Evolutionary conservation across 352 stramenopile species (phyloP).

Genomic region (Globisporangium echinulatum): DNA sequence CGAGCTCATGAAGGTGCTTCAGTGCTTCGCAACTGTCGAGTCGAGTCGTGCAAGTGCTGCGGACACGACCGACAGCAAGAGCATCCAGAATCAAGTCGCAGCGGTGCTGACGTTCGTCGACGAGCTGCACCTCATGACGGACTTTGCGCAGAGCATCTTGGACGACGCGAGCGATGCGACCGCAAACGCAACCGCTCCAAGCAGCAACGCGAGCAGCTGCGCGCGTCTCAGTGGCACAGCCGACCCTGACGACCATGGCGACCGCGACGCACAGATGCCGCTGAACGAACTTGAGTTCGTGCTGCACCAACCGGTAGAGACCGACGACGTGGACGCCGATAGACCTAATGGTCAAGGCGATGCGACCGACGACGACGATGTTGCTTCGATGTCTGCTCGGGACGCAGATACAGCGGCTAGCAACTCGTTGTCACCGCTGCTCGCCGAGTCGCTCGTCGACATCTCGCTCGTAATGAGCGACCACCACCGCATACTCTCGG

Average conservation of each 20-base stretch:
- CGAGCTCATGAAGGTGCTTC: constrained; percentile 37
- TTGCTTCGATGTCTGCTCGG: too few relatives aligned
- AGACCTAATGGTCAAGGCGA: too few relatives aligned
- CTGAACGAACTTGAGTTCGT: constrained; percentile 14
- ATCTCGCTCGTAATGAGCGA: constrained; percentile 79
- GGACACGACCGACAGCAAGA: neutral
- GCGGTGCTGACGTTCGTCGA: constrained; percentile 47
- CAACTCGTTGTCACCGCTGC: constrained; percentile 18
- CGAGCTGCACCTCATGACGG: constrained; percentile 43
- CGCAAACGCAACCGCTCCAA: neutral
- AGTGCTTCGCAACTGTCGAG: constrained; percentile 30
- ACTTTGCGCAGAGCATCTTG: constrained; percentile 57
- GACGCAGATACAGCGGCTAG: neutral
- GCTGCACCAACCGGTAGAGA: constrained; percentile 6
- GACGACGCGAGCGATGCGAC: constrained; percentile 33
- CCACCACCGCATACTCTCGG: constrained; percentile 50
- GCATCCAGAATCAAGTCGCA: constrained; percentile 25
- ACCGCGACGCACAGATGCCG: neutral
- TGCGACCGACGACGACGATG: too few relatives aligned
- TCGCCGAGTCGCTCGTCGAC: constrained; percentile 55
- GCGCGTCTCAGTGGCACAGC: constrained; percentile 19
- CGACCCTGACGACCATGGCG: neutral
- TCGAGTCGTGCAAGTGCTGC: constrained; percentile 2
- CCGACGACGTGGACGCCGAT: neutral
- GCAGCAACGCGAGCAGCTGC: constrained; percentile 41